A percentile compares a stretch with the other conserved stretches of the same genome.
Evolutionary conservation across 2,329 filamentous ascomycete species (phyloP).

Genomic region (Pestalotiopsis sp.): DNA sequence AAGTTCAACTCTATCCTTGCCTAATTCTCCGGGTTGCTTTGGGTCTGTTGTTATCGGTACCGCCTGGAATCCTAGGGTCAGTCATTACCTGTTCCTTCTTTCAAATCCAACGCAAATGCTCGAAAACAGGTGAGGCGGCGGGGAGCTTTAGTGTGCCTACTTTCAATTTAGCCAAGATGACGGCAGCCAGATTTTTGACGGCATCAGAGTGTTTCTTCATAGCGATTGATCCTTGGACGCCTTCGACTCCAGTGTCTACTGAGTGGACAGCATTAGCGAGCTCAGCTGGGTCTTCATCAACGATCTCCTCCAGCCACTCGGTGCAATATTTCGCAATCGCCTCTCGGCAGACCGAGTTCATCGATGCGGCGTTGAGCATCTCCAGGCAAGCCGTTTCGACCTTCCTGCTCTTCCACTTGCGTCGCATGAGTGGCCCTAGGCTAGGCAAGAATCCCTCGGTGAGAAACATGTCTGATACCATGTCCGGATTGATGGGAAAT

Average conservation of each 20-base stretch:
- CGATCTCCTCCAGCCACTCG: conserved; percentile 84
- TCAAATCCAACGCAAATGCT: conserved; percentile 28
- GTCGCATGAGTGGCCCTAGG: conserved; percentile 74
- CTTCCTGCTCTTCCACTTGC: conserved; percentile 80
- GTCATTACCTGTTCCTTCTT: conserved; percentile 25
- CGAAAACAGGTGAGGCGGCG: conserved; percentile 23
- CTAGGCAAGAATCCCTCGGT: conserved; percentile 83
- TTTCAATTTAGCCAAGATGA: conserved; percentile 73
- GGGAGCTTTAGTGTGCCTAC: conserved; percentile 46
- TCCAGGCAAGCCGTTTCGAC: conserved; percentile 87
- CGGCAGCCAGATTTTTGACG: conserved; percentile 68
- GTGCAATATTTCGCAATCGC: conserved; percentile 82
- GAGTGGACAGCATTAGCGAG: conserved; percentile 50
- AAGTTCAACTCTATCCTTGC: conserved; percentile 47
- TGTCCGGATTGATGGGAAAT: conserved; percentile 81
- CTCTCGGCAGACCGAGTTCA: conserved; percentile 79
- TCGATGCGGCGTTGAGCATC: conserved; percentile 88
- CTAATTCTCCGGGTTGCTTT: conserved; percentile 33
- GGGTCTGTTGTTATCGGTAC: conserved; percentile 46
- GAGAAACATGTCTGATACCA: conserved; percentile 79
- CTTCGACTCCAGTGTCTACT: conserved; percentile 58
- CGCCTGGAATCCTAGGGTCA: conserved; percentile 54
- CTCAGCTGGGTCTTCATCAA: conserved; percentile 69
- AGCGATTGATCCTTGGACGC: conserved; percentile 58
- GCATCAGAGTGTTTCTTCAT: conserved; percentile 63